Base-by-base conservation (phyloP, 805 yeast genomes). In the Lipomyces japonicus region DNA sequence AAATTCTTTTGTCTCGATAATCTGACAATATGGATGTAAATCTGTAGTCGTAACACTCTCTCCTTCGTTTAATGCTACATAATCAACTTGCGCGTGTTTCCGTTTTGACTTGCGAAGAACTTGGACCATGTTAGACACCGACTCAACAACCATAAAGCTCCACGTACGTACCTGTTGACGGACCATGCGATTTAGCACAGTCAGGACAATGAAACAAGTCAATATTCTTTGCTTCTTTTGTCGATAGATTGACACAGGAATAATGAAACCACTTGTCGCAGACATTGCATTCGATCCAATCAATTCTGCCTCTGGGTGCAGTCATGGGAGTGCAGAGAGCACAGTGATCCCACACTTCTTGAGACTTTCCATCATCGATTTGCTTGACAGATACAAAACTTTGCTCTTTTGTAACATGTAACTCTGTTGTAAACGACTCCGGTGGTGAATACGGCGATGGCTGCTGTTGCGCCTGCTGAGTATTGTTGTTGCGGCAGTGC, bases 51-150 rank as follows among this genome's bases (percentile, higher is more conserved):
- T 75, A 51, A 68, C 24, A 48, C 73, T 49, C 32, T 80, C 83
- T 3, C 95, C 95, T 48, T 81, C 83, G 63, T 88, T 78, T 59
- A 88, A 70, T 0, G 95, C 93, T 7, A 79, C 81, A 62, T 88
- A 88, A 63, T 88, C 95, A 39, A 89, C 76, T 45, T 73, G 73
- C n/a, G 71, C 67, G 37, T 71, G 69, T 14, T 75, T 68, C 21
- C 96, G 69, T 38, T 74, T 70, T 49, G 86, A 81, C 34, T 72
- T 72, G 35, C 90, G 68, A 48, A 72, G 76, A 44, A 64, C 62
- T 14, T 18, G 19, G 2, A 2, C 9, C 14, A 23, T 7, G 32
- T 22, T 12, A 45, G 23, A 16, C 28, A 6, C n/a, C 10, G 5
- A 21, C 25, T 2, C 7, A 18, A 5, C 19, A 25, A 44, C 37